Conservation (phyloP, 2,329 filamentous ascomycete genomes). For the Mollisiaceae sp. region DNA sequence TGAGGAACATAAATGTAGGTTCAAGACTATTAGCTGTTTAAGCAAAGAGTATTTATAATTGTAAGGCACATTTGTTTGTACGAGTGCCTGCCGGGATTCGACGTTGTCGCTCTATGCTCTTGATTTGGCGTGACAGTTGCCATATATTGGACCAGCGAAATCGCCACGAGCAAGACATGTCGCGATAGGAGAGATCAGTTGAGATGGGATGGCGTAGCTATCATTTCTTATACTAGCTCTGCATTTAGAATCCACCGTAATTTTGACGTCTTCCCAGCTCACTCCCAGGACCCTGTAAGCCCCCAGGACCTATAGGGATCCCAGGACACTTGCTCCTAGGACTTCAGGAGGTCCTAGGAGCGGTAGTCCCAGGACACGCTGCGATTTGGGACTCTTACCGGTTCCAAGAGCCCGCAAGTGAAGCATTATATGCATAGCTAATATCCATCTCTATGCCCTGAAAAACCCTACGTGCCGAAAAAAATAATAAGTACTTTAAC, state of each 20-base stretch:
- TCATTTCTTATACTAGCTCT: conserved; percentile 30
- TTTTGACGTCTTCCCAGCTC: conserved; percentile 24
- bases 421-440: background rate
- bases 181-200: conserved; percentile 25
- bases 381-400: conserved; percentile 20
- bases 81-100: conserved; percentile 24
- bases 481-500: no score
- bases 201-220: conserved; percentile 23
- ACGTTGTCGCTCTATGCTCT: conserved; percentile 25
- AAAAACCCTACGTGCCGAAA: no score
- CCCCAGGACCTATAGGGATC: conserved; percentile 13
- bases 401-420: no score
- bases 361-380: conserved; percentile 20
- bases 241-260: conserved; percentile 24
- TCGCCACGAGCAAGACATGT: conserved; percentile 24
- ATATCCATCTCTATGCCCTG: no score
- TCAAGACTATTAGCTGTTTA: no score
- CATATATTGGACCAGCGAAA: conserved; percentile 24
- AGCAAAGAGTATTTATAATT: no score
- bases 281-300: background rate
- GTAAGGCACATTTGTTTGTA: no score
- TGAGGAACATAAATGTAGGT: no score
- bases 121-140: conserved; percentile 24
- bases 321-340: conserved; percentile 19
- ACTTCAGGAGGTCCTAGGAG: conserved; percentile 20